A percentile compares a stretch with the other conserved stretches of the same genome.
Conservation (phyloP, 2,329 filamentous ascomycete genomes). For the Penicillium sp. region DNA sequence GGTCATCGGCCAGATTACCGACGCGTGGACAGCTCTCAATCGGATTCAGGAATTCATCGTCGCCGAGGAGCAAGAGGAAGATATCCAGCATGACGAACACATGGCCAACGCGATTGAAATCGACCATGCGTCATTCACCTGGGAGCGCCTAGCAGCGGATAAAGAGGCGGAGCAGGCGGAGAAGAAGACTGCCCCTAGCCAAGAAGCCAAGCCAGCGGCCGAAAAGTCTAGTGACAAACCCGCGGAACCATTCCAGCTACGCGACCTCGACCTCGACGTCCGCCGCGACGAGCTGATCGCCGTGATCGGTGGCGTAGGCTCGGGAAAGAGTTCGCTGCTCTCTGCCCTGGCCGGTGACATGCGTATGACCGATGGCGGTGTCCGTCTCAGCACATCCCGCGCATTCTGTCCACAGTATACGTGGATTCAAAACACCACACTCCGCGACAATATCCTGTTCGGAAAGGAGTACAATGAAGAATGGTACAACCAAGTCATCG, state of each 20-base stretch:
- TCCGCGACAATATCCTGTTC: conserved; percentile 89
- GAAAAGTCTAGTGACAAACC: conserved; percentile 29
- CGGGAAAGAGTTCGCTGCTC: conserved; percentile 90
- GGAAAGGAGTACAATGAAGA: conserved; percentile 74
- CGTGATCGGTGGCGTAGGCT: conserved; percentile 69
- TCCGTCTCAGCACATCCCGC: conserved; percentile 71
- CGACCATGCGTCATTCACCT: conserved; percentile 78
- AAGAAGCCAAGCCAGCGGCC: conserved; percentile 54
- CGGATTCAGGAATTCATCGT: conserved; percentile 88
- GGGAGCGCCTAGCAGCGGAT: conserved; percentile 41
- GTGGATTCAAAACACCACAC: conserved; percentile 93
- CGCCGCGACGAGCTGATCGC: conserved; percentile 53
- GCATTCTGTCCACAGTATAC: conserved; percentile 96
- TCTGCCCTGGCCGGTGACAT: conserved; percentile 92
- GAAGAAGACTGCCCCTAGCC: conserved; percentile 39
- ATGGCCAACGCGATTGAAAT: conserved; percentile 68
- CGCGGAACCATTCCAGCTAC: conserved; percentile 45
- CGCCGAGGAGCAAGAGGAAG: conserved; percentile 81
- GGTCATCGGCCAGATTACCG: conserved; percentile 85
- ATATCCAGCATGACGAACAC: conserved; percentile 61
- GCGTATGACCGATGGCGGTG: conserved; percentile 68
- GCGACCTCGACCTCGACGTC: conserved; percentile 41
- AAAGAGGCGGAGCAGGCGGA: conserved; percentile 8
- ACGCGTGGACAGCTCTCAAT: conserved; percentile 82
- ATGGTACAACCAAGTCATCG: conserved; percentile 86